phyloP scores from a whole-genome alignment of 2,329 filamentous ascomycete species.

The Colletotrichum echinochloae region DNA sequence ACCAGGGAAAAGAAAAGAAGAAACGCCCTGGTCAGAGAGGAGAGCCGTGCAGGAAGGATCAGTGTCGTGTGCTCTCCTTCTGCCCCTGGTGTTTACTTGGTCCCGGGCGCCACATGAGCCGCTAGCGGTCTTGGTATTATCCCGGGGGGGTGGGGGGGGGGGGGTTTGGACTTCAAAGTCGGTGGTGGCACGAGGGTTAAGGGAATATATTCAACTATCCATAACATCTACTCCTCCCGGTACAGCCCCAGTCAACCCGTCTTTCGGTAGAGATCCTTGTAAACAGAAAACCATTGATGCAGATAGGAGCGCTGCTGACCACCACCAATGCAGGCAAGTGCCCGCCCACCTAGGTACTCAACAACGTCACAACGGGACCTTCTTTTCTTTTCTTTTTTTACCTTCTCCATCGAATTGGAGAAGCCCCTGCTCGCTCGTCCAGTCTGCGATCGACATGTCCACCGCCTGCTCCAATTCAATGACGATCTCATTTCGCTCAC shows the following conservation, averaged over 20 bases:
- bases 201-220: not conserved
- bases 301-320: constrained; percentile 4
- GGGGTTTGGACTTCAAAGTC: constrained; percentile 16
- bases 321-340: not conserved
- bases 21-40: not conserved
- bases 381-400: not conserved
- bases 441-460: not conserved
- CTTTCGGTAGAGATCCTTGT: not conserved
- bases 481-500: constrained; percentile 14
- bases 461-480: constrained; percentile 18
- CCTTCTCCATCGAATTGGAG: not conserved
- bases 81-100: constrained; percentile 28
- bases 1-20: not conserved
- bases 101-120: constrained; percentile 31
- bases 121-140: constrained; percentile 37
- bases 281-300: not conserved
- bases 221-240: no score
- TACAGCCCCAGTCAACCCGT: not conserved
- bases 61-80: constrained; percentile 37
- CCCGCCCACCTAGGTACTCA: no score
- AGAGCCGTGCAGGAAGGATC: not conserved
- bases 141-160: no score
- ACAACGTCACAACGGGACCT: not conserved
- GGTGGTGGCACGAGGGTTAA: not conserved
- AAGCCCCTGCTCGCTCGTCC: not conserved